phyloP scores from a whole-genome alignment of 495 filamentous ascomycete species.

The Evansstolkia leycettana region DNA sequence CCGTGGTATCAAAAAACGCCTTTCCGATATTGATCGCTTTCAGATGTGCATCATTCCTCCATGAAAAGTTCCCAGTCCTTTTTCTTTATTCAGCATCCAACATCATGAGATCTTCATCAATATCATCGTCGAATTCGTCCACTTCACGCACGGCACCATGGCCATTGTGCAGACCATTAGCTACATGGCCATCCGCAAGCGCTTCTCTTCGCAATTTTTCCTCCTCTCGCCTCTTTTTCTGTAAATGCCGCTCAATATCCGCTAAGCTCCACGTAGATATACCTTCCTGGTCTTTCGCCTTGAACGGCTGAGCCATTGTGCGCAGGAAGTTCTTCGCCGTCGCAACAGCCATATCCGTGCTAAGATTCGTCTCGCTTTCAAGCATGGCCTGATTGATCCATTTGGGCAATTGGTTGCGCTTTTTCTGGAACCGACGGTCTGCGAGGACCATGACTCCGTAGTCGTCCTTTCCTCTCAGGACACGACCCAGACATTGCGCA shows the following conservation, averaged over 20 bases:
- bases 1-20: conserved; percentile 1
- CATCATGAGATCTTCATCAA: conserved; percentile 48
- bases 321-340: conserved; percentile 79
- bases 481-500: conserved; percentile 91
- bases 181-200: conserved; percentile 13
- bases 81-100: conserved; percentile 40
- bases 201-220: conserved; percentile 36
- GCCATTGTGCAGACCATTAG: conserved; percentile 12
- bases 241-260: conserved; percentile 56
- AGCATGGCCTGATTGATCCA: conserved; percentile 90
- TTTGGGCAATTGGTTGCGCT: conserved; percentile 80
- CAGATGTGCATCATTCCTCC: neutral
- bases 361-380: conserved; percentile 75
- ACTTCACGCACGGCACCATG: conserved; percentile 8
- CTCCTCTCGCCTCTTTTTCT: conserved; percentile 60
- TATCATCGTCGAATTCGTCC: conserved; percentile 49
- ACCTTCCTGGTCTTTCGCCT: conserved; percentile 70
- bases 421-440: conserved; percentile 82
- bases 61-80: neutral
- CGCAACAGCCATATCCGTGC: conserved; percentile 89
- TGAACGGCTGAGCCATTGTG: conserved; percentile 84
- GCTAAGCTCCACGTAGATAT: conserved; percentile 80
- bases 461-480: conserved; percentile 92
- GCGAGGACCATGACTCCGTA: conserved; percentile 98
- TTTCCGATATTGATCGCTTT: neutral